These are phyloP conservation scores for Saccharomyces hybrid DNA, from an alignment of 1,139 yeast species.

Conservation along the genomic window DNA sequence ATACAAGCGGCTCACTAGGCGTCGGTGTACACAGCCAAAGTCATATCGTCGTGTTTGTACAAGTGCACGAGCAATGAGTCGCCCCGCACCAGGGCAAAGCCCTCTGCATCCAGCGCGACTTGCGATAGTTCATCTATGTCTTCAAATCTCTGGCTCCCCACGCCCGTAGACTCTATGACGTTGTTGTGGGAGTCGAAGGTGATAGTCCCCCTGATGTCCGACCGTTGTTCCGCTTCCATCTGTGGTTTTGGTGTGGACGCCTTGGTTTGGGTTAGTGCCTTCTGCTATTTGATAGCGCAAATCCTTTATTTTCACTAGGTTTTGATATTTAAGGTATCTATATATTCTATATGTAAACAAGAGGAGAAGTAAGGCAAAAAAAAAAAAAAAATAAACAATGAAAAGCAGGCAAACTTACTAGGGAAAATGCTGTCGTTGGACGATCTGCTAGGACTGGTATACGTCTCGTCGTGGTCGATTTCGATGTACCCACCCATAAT, in stretches of 20 bases:
- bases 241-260: neutral
- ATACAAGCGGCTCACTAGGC: slow-evolving; percentile 5
- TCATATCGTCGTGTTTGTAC: slow-evolving; percentile 23
- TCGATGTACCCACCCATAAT: slow-evolving; percentile 42
- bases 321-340: neutral
- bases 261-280: neutral
- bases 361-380: neutral
- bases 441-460: slow-evolving; percentile 22
- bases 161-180: slow-evolving; percentile 22
- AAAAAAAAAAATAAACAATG: neutral
- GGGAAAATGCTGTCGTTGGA: slow-evolving; percentile 8
- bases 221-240: slow-evolving; percentile 1
- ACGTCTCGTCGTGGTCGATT: slow-evolving; percentile 32
- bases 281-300: neutral
- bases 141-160: slow-evolving; percentile 21
- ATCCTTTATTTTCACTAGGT: neutral
- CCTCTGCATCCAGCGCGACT: slow-evolving; percentile 21
- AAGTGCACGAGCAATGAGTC: slow-evolving; percentile 19
- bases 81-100: slow-evolving; percentile 20
- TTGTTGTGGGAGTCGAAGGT: slow-evolving; percentile 24
- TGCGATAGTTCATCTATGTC: slow-evolving; percentile 23
- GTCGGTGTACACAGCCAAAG: slow-evolving; percentile 24
- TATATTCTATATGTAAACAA: neutral
- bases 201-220: slow-evolving; percentile 15
- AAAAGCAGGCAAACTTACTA: neutral